A percentile compares a stretch with the other conserved stretches of the same genome.
Conservation (phyloP, 306 rosid genomes). For the Oxytropis ochrocephala region DNA sequence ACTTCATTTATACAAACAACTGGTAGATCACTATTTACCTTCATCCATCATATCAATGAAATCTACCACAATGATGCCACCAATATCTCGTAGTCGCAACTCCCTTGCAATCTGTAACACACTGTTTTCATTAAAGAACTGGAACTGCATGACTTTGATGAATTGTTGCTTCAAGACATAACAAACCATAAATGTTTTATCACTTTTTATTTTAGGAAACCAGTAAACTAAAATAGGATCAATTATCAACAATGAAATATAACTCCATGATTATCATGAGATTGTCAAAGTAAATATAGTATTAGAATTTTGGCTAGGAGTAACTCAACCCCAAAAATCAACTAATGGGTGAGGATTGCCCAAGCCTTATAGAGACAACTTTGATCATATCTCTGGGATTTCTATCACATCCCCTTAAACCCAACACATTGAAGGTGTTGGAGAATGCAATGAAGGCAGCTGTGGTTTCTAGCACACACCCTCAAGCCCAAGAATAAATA, state of each 20-base stretch:
- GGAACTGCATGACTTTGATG: not conserved
- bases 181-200: not conserved
- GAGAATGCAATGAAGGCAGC: too few species aligned
- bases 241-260: conserved; percentile 6
- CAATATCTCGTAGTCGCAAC: conserved; percentile 89
- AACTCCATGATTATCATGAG: conserved; percentile 1
- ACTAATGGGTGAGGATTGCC: not conserved
- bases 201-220: not conserved
- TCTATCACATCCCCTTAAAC: too few species aligned
- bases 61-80: conserved; percentile 98
- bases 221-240: not conserved
- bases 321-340: not conserved
- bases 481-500: too few species aligned
- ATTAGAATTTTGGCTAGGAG: not conserved
- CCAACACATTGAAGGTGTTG: too few species aligned
- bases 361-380: not conserved
- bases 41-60: conserved; percentile 96
- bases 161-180: conserved; percentile 5
- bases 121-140: conserved; percentile 25
- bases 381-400: not conserved
- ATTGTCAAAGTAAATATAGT: not conserved
- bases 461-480: too few species aligned
- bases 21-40: conserved; percentile 46
- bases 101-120: conserved; percentile 87
- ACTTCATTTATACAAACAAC: conserved; percentile 8